Evolutionary conservation across 1,139 yeast genomes (phyloP).

Genomic region (Kodamaea sp.): DNA sequence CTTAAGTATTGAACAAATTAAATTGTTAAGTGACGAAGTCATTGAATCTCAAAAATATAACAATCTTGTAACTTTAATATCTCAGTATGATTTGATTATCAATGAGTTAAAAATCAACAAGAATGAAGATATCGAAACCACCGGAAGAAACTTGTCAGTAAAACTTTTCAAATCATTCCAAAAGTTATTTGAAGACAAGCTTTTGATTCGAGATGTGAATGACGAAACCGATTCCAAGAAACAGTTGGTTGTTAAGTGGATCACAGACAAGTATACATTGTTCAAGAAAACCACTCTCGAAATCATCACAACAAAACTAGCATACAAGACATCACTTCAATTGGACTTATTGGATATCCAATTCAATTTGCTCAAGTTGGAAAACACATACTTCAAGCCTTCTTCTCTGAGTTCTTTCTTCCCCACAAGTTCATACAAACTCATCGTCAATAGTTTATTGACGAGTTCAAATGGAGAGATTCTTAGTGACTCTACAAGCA

Average conservation of each 20-base stretch:
- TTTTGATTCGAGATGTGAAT: slow-evolving; percentile 31
- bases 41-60: slow-evolving; percentile 40
- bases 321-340: slow-evolving; percentile 44
- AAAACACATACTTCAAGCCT: slow-evolving; percentile 51
- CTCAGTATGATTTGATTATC: slow-evolving; percentile 31
- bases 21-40: slow-evolving; percentile 31
- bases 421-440: slow-evolving; percentile 54
- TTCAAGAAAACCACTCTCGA: slow-evolving; percentile 47
- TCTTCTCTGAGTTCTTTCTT: slow-evolving; percentile 52
- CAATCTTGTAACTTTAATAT: slow-evolving; percentile 44
- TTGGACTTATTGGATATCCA: slow-evolving; percentile 62
- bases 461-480: slow-evolving; percentile 35
- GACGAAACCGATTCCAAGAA: slow-evolving; percentile 45
- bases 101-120: slow-evolving; percentile 16
- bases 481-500: slow-evolving; percentile 45
- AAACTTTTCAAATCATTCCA: slow-evolving; percentile 57
- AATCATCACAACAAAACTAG: slow-evolving; percentile 33
- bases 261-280: slow-evolving; percentile 54
- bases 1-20: slow-evolving; percentile 28
- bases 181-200: slow-evolving; percentile 47
- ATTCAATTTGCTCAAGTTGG: slow-evolving; percentile 60
- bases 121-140: slow-evolving; percentile 26
- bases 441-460: slow-evolving; percentile 46
- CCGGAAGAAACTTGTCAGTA: slow-evolving; percentile 49
- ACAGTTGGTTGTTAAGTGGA: slow-evolving; percentile 55